A percentile compares a stretch with the other conserved stretches of the same genome.
Conservation (phyloP, 176 grass and related monocot species). For the Bolboschoenus planiculmis region DNA sequence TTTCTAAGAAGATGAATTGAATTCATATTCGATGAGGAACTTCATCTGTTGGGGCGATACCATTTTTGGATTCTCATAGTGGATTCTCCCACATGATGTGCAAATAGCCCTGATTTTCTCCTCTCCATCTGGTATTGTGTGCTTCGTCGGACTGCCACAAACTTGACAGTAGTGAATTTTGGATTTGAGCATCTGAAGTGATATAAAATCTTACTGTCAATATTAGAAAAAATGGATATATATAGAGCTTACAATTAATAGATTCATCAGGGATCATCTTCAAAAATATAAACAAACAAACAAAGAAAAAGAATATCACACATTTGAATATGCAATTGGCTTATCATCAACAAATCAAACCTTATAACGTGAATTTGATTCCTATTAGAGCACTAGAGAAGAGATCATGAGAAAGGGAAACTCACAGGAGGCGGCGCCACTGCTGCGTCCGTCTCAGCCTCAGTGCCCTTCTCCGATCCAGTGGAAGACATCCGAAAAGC, state of each 20-base stretch:
- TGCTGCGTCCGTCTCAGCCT: background rate
- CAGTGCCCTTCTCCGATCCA: conserved; percentile 22
- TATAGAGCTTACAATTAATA: conserved; percentile 16
- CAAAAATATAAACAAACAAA: background rate
- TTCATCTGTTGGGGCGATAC: conserved; percentile 27
- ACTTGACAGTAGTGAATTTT: conserved; percentile 64
- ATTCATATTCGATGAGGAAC: background rate
- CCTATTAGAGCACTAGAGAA: background rate
- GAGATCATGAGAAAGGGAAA: background rate
- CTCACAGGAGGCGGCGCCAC: conserved; percentile 44
- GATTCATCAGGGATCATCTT: background rate
- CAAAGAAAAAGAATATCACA: background rate
- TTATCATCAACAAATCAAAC: background rate
- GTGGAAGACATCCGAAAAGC: conserved; percentile 33
- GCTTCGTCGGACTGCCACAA: conserved; percentile 79
- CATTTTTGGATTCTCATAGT: conserved; percentile 99
- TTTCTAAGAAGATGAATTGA: background rate
- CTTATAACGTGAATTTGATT: background rate
- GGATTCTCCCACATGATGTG: conserved; percentile 73
- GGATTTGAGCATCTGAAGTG: conserved; percentile 39
- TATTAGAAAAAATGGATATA: background rate
- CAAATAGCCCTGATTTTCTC: conserved; percentile 91
- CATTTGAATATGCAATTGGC: background rate
- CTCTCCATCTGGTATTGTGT: conserved; percentile 73
- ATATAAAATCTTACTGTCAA: background rate